Percentiles rank a stretch among this genome's conserved stretches.
phyloP scores from a whole-genome alignment of 495 filamentous ascomycete genomes.

The Choiromyces venosus region DNA sequence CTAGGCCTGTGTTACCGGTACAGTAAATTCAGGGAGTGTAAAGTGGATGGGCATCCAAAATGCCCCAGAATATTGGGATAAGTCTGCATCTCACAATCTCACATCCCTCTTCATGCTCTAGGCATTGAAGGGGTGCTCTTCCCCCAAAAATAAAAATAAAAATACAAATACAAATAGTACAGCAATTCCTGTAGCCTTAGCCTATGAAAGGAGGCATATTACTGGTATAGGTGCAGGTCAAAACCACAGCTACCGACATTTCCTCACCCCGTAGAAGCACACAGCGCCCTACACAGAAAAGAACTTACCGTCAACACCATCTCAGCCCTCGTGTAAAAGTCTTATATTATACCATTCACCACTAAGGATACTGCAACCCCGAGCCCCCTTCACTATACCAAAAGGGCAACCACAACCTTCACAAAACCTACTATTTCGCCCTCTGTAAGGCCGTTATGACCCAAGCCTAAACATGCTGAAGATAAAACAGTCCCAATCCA shows the following conservation, averaged over 20 bases:
- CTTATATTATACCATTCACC: neutral
- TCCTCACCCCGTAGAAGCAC: too few relatives aligned
- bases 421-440: neutral
- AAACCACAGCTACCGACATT: too few relatives aligned
- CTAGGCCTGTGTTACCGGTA: too few relatives aligned
- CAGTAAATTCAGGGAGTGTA: too few relatives aligned
- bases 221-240: neutral
- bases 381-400: neutral
- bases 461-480: neutral
- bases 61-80: too few relatives aligned
- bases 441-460: neutral
- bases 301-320: too few relatives aligned
- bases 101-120: neutral
- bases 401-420: neutral
- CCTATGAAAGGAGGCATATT: too few relatives aligned
- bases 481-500: neutral
- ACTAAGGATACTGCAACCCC: neutral
- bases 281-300: too few relatives aligned
- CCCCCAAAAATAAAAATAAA: too few relatives aligned
- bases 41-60: too few relatives aligned
- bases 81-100: neutral
- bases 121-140: neutral
- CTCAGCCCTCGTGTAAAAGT: neutral
- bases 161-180: neutral
- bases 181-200: neutral